phyloP scores from a whole-genome alignment of 2,329 filamentous ascomycete genomes.

The Fusarium praegraminearum region DNA sequence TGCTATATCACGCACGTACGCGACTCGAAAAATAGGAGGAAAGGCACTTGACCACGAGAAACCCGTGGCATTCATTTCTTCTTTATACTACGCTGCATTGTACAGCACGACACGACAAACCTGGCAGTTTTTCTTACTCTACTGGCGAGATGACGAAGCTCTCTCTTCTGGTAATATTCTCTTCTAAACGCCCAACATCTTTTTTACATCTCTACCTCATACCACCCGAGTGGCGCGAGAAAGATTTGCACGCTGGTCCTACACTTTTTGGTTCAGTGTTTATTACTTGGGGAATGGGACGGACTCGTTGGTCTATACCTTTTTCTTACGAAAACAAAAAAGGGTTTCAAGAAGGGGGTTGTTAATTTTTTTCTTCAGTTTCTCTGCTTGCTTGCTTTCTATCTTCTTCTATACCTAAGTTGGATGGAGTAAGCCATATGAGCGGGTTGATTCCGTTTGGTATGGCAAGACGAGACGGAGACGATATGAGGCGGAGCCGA shows the following conservation, averaged over 20 bases:
- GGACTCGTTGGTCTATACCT: constrained; percentile 25
- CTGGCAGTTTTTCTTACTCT: constrained; percentile 38
- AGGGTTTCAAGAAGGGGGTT: constrained; percentile 33
- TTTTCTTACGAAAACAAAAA: constrained; percentile 36
- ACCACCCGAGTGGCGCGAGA: constrained; percentile 28
- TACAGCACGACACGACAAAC: constrained; percentile 39
- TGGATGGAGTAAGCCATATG: constrained; percentile 46
- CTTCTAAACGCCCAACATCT: constrained; percentile 20
- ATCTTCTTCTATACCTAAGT: constrained; percentile 48
- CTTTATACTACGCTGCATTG: constrained; percentile 9
- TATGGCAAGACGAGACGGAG: constrained; percentile 10
- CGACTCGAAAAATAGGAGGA: constrained; percentile 29
- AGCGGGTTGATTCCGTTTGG: constrained; percentile 38
- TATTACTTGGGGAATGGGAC: constrained; percentile 23
- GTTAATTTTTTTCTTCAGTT: constrained; percentile 23
- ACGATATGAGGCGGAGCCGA: constrained; percentile 14
- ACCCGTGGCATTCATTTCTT: constrained; percentile 32
- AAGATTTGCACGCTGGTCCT: constrained; percentile 14
- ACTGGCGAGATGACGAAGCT: background rate
- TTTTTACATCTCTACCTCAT: constrained; percentile 26
- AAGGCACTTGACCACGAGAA: constrained; percentile 34
- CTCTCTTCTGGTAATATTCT: constrained; percentile 25
- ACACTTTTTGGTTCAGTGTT: constrained; percentile 36
- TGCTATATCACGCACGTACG: constrained; percentile 16
- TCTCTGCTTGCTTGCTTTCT: constrained; percentile 24